phyloP scores from a whole-genome alignment of 202 grass and related monocot species.

The Thinopyrum obtusiflorum region DNA sequence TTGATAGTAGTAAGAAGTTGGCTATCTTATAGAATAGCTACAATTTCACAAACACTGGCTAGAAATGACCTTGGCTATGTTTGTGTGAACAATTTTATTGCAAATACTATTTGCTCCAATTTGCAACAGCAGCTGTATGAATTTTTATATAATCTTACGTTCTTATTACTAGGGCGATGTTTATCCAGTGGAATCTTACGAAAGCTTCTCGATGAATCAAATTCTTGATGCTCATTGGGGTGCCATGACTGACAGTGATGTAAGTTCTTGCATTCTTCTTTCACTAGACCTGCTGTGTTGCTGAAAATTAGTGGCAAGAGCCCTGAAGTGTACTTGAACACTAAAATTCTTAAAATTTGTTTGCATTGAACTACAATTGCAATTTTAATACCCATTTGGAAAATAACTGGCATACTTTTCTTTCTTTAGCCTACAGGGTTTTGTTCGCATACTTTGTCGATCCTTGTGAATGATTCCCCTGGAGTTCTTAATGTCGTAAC shows the following conservation, averaged over 20 bases:
- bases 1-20: background rate
- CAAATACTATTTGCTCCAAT: background rate
- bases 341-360: background rate
- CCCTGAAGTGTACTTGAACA: background rate
- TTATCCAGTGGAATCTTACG: constrained; percentile 71
- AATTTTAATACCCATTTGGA: constrained; percentile 1
- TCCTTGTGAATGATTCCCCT: constrained; percentile 80
- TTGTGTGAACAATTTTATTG: background rate
- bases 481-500: constrained; percentile 71
- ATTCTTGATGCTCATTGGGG: constrained; percentile 88
- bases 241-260: constrained; percentile 59
- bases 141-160: background rate
- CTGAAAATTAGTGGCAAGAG: background rate
- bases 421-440: constrained; percentile 56
- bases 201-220: constrained; percentile 48
- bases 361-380: background rate
- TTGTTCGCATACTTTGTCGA: constrained; percentile 76
- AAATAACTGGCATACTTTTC: constrained; percentile 23
- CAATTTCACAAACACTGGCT: background rate
- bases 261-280: constrained; percentile 40
- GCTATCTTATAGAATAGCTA: constrained; percentile 9
- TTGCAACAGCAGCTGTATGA: background rate
- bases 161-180: constrained; percentile 60
- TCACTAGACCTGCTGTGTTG: constrained; percentile 11
- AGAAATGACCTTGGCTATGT: background rate